phyloP scores from a whole-genome alignment of 2,329 filamentous ascomycete species.

The Cercospora nicotianae region DNA sequence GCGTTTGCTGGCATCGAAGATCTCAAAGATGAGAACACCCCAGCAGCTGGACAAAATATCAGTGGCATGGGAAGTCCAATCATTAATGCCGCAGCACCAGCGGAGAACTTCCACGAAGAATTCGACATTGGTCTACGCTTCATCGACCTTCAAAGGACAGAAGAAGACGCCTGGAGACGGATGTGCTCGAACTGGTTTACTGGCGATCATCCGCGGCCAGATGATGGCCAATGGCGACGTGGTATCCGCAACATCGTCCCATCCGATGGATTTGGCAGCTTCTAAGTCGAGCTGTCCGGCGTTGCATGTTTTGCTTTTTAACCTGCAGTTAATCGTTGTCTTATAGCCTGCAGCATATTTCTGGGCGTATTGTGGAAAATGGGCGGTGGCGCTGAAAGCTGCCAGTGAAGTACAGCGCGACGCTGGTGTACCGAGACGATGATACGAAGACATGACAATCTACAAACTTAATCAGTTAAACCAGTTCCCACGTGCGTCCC shows the following conservation, averaged over 20 bases:
- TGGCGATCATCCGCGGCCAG: conserved; percentile 58
- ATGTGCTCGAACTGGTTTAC: conserved; percentile 85
- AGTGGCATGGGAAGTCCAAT: conserved; percentile 34
- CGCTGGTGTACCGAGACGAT: conserved; percentile 12
- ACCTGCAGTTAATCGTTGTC: conserved; percentile 27
- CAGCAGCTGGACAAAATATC: conserved; percentile 24
- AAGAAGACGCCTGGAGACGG: conserved; percentile 86
- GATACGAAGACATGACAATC: conserved; percentile 19
- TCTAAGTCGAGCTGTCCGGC: conserved; percentile 14
- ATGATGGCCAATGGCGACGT: conserved; percentile 68
- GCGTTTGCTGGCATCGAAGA: conserved; percentile 95
- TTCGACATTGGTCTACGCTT: conserved; percentile 98
- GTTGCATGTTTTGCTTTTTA: conserved; percentile 20
- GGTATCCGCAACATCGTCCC: conserved; percentile 31
- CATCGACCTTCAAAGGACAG: conserved; percentile 80
- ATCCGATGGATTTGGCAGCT: conserved; percentile 19
- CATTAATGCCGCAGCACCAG: conserved; percentile 59
- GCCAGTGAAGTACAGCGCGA: conserved; percentile 8
- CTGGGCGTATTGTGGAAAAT: conserved; percentile 1
- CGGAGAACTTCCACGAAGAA: conserved; percentile 76
- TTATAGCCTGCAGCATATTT: conserved; percentile 27
- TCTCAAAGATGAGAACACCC: conserved; percentile 64
- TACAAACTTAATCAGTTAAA: conserved; percentile 5
- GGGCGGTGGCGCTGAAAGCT: conserved; percentile 1
- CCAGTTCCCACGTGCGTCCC: not conserved